These are phyloP conservation scores for Chenopodium formosanum DNA, from an alignment of 148 eudicot genomes.

Conservation along the genomic window DNA sequence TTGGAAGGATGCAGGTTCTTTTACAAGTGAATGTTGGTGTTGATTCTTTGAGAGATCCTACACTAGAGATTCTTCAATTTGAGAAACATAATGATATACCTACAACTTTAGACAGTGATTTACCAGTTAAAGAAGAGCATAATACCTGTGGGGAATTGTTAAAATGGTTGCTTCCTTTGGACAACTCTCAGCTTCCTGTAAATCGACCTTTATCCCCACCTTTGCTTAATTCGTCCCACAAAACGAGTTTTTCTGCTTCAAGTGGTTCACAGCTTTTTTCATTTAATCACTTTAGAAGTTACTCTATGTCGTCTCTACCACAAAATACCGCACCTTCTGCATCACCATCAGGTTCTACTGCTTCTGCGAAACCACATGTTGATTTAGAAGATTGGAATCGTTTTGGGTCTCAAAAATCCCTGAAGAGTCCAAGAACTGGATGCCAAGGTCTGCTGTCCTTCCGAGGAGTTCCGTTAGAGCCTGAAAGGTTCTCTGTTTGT, in stretches of 20 bases:
- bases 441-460: slow-evolving; percentile 77
- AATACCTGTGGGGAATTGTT: slow-evolving; percentile 70
- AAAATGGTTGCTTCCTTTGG: slow-evolving; percentile 94
- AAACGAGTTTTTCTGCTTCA: slow-evolving; percentile 60
- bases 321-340: slow-evolving; percentile 45
- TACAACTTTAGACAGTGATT: slow-evolving; percentile 36
- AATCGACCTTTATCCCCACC: slow-evolving; percentile 72
- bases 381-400: slow-evolving; percentile 85
- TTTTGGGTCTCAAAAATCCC: slow-evolving; percentile 56
- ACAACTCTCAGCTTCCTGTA: slow-evolving; percentile 59
- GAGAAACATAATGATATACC: slow-evolving; percentile 64
- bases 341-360: slow-evolving; percentile 46
- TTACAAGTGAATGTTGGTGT: slow-evolving; percentile 89
- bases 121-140: slow-evolving; percentile 34
- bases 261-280: slow-evolving; percentile 83
- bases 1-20: slow-evolving; percentile 99
- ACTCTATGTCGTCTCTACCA: slow-evolving; percentile 96
- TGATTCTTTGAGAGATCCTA: slow-evolving; percentile 68
- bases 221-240: slow-evolving; percentile 41
- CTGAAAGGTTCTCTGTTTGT: slow-evolving; percentile 87
- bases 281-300: slow-evolving; percentile 89
- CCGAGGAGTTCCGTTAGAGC: slow-evolving; percentile 87
- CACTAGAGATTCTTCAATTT: slow-evolving; percentile 88
- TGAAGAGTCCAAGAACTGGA: slow-evolving; percentile 50
- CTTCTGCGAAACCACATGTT: slow-evolving; percentile 49